Percentiles rank a stretch among this genome's conserved stretches.
phyloP scores from a whole-genome alignment of 345 rosid species.

The Lepidium aucheri region DNA sequence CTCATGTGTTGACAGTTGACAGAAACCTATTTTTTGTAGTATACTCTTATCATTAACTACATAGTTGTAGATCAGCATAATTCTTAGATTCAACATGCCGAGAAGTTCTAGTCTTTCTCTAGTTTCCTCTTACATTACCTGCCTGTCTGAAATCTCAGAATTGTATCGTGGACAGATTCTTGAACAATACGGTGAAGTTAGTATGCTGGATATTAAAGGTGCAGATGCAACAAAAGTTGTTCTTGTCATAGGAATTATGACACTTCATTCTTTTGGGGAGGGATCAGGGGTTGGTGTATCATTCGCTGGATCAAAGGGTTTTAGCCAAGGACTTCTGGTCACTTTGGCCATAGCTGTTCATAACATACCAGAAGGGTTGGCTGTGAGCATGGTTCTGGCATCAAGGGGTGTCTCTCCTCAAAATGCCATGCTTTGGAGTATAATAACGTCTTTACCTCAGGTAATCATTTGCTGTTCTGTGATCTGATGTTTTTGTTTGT shows the following conservation, averaged over 20 bases:
- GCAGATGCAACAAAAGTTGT: slow-evolving; percentile 95
- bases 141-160: neutral
- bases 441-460: slow-evolving; percentile 98
- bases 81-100: neutral
- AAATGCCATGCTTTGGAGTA: slow-evolving; percentile 99
- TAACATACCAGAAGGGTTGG: slow-evolving; percentile 96
- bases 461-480: slow-evolving; percentile 26
- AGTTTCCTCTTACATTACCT: neutral
- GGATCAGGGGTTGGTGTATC: slow-evolving; percentile 99
- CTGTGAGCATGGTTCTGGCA: slow-evolving; percentile 98
- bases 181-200: slow-evolving; percentile 94
- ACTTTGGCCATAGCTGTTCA: slow-evolving; percentile 98
- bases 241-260: slow-evolving; percentile 96
- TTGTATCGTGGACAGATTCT: slow-evolving; percentile 50
- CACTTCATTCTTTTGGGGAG: slow-evolving; percentile 99
- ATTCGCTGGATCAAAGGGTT: slow-evolving; percentile 97
- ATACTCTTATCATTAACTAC: neutral
- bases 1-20: neutral
- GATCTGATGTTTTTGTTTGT: neutral
- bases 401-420: slow-evolving; percentile 99
- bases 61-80: neutral
- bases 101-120: neutral
- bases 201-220: slow-evolving; percentile 97
- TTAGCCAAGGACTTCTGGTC: slow-evolving; percentile 92
- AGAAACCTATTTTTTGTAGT: neutral